Conservation (phyloP, 1,284 basidiomycete species). For the Thecaphora frezii region DNA sequence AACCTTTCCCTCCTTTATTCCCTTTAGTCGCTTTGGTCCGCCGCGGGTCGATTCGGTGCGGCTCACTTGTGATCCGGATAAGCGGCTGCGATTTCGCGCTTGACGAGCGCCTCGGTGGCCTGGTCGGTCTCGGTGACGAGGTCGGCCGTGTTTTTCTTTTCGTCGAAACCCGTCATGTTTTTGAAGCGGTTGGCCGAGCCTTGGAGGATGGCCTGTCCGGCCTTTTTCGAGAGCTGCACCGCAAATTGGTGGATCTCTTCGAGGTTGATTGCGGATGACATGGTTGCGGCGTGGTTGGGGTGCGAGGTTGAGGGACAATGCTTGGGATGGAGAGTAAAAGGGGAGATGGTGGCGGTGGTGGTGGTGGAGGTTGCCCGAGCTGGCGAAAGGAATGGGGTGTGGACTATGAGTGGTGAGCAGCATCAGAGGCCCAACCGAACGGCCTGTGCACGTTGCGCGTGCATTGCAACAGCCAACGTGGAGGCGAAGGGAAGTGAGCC, state of each 20-base stretch:
- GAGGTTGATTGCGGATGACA: constrained; percentile 15
- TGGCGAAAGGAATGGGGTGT: no score
- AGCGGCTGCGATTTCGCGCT: constrained; percentile 67
- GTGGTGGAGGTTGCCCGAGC: no score
- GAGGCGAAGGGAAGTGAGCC: background rate
- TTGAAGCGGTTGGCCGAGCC: constrained; percentile 61
- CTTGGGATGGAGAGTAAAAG: no score
- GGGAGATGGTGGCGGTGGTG: no score
- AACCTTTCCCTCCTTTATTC: no score
- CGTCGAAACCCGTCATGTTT: constrained; percentile 27
- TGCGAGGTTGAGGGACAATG: no score
- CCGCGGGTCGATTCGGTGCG: no score
- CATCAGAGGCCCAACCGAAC: no score
- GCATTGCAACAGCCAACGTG: background rate
- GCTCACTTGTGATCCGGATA: constrained; percentile 75
- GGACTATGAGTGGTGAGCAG: no score
- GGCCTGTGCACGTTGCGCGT: background rate
- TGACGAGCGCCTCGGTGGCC: constrained; percentile 82
- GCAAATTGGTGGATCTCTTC: constrained; percentile 68
- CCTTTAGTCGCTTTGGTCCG: no score
- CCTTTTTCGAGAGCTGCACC: constrained; percentile 67
- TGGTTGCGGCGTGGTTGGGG: no score
- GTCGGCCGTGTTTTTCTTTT: constrained; percentile 57
- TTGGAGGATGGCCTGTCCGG: constrained; percentile 62
- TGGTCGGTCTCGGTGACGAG: constrained; percentile 97